Evolutionary conservation across 108 stramenopile species (phyloP), one percentile per base, ranked within the genome.

Genomic region (Pseudonitzschia pungens): DNA sequence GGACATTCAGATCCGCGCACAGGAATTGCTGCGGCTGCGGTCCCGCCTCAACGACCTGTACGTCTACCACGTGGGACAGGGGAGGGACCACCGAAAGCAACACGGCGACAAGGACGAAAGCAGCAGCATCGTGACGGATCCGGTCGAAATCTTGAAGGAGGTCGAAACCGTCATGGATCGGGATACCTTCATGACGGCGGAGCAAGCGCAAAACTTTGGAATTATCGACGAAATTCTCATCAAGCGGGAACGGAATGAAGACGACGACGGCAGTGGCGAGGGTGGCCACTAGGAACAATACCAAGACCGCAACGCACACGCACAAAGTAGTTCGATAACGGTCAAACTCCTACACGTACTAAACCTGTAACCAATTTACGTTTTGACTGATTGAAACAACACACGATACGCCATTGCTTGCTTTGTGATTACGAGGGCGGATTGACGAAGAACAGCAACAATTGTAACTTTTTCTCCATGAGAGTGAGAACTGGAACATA

Each of bases 111-210:
- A 3, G 5, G 6, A n/a, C n/a, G 14, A 12, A 0, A 21, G 36
- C 36, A 40, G 4, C 21, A n/a, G 3, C n/a, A 9, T 14, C 21
- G 36, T 33, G 16, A 55, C 54, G 22, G 60, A 62, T 62, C 60
- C 60, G 22, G 93, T 91, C 8, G 88, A 88, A 75, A 44, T 75
- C 36, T 53, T 96, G 54, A 77, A 80, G 11, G 82, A 82, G 57
- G 90, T 98, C 77, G 96, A 96, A 76, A 77, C 82, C 60, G 95
- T 96, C 22, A 96, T 97, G 96, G 98, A 98, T 74, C 90, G 98
- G 41, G 98, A 99, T 77, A 92, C 88, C 48, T 97, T 95, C 76
- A 86, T 97, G 87, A 89, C 90, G 75, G 88, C 86, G 1, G 68
- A 86, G 31, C 89, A 95, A 76, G 96, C 97, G 6, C 62, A 83